phyloP scores from a whole-genome alignment of 108 stramenopile species.

The Stephanodiscus triporus region DNA sequence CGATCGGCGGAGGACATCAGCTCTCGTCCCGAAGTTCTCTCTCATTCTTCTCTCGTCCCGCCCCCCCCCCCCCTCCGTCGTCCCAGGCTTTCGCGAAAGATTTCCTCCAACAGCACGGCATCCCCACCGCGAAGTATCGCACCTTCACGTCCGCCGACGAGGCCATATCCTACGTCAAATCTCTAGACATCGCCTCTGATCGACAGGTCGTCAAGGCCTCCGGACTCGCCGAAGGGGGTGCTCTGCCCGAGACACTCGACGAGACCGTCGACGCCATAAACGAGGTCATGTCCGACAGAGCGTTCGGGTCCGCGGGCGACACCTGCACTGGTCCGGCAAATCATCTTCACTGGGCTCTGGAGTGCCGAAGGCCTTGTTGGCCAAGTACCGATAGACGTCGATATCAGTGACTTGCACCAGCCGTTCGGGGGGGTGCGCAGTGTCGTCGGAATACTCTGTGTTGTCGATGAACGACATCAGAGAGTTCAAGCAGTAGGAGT shows the following conservation, averaged over 20 bases:
- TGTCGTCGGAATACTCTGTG: no score
- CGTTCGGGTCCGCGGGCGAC: constrained; percentile 94
- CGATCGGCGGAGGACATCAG: no score
- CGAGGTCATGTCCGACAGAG: constrained; percentile 94
- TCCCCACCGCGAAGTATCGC: constrained; percentile 95
- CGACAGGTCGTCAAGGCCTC: constrained; percentile 98
- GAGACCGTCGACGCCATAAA: constrained; percentile 93
- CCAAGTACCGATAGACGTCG: no score
- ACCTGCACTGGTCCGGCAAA: no score
- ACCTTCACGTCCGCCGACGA: constrained; percentile 88
- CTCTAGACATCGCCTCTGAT: constrained; percentile 67
- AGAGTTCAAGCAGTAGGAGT: no score
- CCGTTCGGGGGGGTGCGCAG: no score
- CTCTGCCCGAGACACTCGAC: constrained; percentile 87
- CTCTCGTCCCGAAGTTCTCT: no score
- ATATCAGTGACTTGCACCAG: no score
- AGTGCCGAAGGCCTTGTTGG: no score
- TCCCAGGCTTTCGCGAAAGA: constrained; percentile 94
- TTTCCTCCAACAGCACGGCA: constrained; percentile 91
- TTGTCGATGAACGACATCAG: no score
- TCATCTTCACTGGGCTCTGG: no score
- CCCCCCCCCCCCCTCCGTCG: background rate
- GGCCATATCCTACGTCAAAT: constrained; percentile 85
- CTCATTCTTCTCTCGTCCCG: background rate
- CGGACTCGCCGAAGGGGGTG: constrained; percentile 98